Percentiles rank a stretch among this genome's conserved stretches.
Conservation (phyloP, 345 rosid genomes). For the Eucalyptus caleyi region DNA sequence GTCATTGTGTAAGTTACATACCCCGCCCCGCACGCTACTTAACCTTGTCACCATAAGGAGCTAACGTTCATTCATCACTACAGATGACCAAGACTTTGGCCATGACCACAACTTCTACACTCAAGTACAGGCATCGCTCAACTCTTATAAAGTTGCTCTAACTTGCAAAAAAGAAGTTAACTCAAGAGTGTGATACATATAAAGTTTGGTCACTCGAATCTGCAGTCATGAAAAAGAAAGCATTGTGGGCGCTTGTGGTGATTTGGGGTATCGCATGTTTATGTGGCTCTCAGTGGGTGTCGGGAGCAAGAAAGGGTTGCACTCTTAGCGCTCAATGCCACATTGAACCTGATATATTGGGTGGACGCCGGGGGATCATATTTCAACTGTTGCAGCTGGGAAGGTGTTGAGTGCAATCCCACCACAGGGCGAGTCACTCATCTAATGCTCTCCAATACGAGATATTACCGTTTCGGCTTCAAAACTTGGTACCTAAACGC, state of each 20-base stretch:
- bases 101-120: no score
- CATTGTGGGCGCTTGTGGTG: background rate
- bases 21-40: no score
- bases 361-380: rapidly evolving
- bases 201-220: background rate
- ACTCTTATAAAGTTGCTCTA: background rate
- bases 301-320: background rate
- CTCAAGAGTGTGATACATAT: background rate
- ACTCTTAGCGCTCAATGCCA: background rate
- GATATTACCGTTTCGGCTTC: rapidly evolving
- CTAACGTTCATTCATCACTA: no score
- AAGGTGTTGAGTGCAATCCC: background rate
- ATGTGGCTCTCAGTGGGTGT: background rate
- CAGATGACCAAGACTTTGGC: no score
- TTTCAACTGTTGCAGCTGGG: background rate
- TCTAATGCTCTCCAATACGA: rapidly evolving
- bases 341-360: rapidly evolving
- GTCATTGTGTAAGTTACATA: background rate
- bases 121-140: no score
- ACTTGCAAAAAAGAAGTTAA: background rate
- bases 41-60: background rate
- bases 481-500: background rate
- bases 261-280: background rate
- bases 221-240: background rate
- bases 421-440: background rate